phyloP scores from a whole-genome alignment of 176 grass and related monocot species.

The Tillandsia fasciculata region DNA sequence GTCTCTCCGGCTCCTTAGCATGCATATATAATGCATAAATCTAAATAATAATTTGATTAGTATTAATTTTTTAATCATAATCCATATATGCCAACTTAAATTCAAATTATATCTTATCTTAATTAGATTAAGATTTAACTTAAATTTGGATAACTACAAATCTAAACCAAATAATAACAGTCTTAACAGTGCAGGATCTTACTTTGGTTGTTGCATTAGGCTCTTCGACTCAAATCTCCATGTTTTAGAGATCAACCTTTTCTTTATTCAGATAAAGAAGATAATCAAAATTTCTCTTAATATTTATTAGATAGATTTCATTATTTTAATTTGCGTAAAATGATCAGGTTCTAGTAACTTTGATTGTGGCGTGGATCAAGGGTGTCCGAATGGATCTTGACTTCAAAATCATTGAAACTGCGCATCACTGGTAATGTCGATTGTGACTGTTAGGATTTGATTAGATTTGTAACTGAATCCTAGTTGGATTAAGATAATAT shows the following conservation, averaged over 20 bases:
- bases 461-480: too few relatives aligned
- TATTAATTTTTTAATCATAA: too few relatives aligned
- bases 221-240: constrained; percentile 53
- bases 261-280: background rate
- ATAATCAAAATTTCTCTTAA: background rate
- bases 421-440: constrained; percentile 34
- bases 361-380: constrained; percentile 49
- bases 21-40: too few relatives aligned
- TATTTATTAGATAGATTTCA: background rate
- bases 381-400: constrained; percentile 55
- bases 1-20: too few relatives aligned
- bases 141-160: too few relatives aligned
- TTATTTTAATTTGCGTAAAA: constrained; percentile 10
- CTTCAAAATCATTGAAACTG: constrained; percentile 50
- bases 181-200: constrained; percentile 38
- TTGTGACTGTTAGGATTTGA: too few relatives aligned
- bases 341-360: constrained; percentile 42
- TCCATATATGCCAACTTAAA: too few relatives aligned
- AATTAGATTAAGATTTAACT: too few relatives aligned
- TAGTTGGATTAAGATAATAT: too few relatives aligned
- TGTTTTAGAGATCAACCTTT: constrained; percentile 11
- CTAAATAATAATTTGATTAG: too few relatives aligned
- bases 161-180: too few relatives aligned
- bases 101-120: too few relatives aligned
- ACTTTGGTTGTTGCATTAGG: constrained; percentile 48